Percentiles rank a stretch among this genome's conserved stretches.
These are phyloP conservation scores for Chenopodium formosanum DNA, from an alignment of 148 eudicot genomes.

Conservation along the genomic window DNA sequence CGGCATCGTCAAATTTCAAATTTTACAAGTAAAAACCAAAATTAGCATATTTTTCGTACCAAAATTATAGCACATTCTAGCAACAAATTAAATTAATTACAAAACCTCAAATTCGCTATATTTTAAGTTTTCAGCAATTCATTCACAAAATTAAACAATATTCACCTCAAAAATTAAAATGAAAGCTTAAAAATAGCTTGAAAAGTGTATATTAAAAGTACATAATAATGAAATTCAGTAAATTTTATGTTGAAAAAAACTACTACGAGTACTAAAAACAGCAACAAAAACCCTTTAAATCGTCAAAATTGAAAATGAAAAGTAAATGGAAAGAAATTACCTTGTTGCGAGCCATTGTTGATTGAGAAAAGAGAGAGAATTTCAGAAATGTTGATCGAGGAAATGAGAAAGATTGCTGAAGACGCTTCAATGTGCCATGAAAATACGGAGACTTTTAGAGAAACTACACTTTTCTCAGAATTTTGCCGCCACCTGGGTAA, in stretches of 20 bases:
- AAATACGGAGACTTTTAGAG: background rate
- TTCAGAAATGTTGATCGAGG: background rate
- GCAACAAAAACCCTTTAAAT: background rate
- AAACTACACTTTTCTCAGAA: background rate
- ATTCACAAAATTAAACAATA: background rate
- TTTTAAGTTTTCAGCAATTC: background rate
- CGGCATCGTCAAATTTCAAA: background rate
- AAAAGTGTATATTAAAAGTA: background rate
- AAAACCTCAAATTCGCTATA: too few relatives aligned
- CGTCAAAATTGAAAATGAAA: background rate
- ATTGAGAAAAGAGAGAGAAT: background rate
- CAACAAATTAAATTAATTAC: too few relatives aligned
- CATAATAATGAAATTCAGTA: background rate
- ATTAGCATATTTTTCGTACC: background rate
- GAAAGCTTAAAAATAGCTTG: background rate
- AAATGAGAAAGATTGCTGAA: conserved; percentile 20
- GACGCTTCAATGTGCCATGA: conserved; percentile 14
- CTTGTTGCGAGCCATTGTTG: conserved; percentile 69
- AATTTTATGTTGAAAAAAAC: background rate
- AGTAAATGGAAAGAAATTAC: conserved; percentile 25
- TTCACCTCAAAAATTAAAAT: background rate
- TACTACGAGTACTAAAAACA: background rate
- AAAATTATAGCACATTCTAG: background rate
- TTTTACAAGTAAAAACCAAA: background rate
- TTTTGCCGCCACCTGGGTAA: background rate